Evolutionary conservation across 2,329 filamentous ascomycete species (phyloP), one percentile per base, ranked within the genome.

Genomic region (Fusarium illudens): DNA sequence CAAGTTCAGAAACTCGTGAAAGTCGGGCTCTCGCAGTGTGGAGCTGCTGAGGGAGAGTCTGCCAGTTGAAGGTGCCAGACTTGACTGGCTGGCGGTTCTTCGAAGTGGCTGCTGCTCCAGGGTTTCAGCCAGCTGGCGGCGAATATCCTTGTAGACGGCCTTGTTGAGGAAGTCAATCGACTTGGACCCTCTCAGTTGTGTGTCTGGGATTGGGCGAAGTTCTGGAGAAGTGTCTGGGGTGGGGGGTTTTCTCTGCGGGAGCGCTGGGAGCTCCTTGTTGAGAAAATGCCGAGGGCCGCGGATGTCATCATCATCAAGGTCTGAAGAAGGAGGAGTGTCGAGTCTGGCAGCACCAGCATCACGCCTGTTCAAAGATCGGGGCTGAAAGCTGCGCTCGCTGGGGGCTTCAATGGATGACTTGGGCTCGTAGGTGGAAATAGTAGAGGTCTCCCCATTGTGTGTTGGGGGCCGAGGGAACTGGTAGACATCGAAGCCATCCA

Each of bases 1-100:
- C 6, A 88, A 77, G 19, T 80, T 79, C 55, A 86, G 78, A 53
- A 88, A 87, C 36, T 88, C 86, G 17, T 81, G 79, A 20, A 87
- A 76, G 34, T 82, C 82, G 6, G 86, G 86, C 68, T 87, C 86
- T 46, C 79, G 77, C 4, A 87, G 79, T 2, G 81, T 78, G 2
- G 77, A 73, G 56, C 78, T 78, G 27, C 73, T 69, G 17, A 75
- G 72, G 2, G 76, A 75, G 50, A 58, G 69, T 37, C 54, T 33
- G 49, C 68, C 65, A 32, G 67, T 64, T 10, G 78, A 78, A 3
- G 74, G 67, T 2, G 76, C 73, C 15, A 75, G 46, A 48, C 76
- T 79, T 0, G 75, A 75, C 32, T 77, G 75, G 39, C 77, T 77
- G 55, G 62, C 68, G 7, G 76, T 67, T 48, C 70, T 71, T 19